phyloP scores from a whole-genome alignment of 2,329 filamentous ascomycete genomes.

The Stagonosporopsis chrysanthemi region DNA sequence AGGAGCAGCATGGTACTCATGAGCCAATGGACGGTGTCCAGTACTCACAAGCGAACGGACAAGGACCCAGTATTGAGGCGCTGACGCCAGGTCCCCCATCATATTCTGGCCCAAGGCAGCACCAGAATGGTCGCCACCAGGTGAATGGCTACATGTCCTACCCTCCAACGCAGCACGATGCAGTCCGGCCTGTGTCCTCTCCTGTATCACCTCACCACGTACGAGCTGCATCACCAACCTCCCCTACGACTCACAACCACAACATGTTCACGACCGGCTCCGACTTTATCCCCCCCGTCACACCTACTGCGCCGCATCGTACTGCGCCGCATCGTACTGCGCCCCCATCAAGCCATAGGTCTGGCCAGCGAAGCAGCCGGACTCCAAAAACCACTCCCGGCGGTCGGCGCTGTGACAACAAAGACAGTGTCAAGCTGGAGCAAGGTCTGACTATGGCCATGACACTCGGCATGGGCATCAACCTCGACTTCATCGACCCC shows the following conservation, averaged over 20 bases:
- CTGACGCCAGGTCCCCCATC: slow-evolving; percentile 36
- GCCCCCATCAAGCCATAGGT: slow-evolving; percentile 28
- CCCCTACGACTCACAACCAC: slow-evolving; percentile 27
- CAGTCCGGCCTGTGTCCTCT: slow-evolving; percentile 26
- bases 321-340: slow-evolving; percentile 12
- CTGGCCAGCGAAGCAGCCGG: slow-evolving; percentile 33
- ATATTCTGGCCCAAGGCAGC: slow-evolving; percentile 9
- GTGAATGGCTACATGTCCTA: slow-evolving; percentile 24
- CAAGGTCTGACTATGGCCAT: slow-evolving; percentile 25
- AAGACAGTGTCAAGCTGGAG: slow-evolving; percentile 41
- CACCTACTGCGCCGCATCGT: too few relatives aligned
- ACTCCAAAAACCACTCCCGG: slow-evolving; percentile 42
- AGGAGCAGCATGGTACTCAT: slow-evolving; percentile 31
- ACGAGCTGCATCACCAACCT: slow-evolving; percentile 25
- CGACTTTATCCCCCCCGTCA: slow-evolving; percentile 33
- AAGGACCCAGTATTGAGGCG: slow-evolving; percentile 35
- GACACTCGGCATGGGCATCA: slow-evolving; percentile 28
- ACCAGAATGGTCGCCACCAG: slow-evolving; percentile 17
- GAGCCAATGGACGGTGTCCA: slow-evolving; percentile 11
- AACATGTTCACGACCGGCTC: slow-evolving; percentile 34
- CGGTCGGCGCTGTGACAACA: slow-evolving; percentile 30
- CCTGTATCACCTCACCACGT: slow-evolving; percentile 32
- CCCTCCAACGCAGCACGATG: slow-evolving; percentile 14
- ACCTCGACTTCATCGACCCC: slow-evolving; percentile 32
- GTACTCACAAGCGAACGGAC: slow-evolving; percentile 12